Conservation (phyloP, 2,329 filamentous ascomycete genomes). For the Stachybotrys chlorohalonatus region DNA sequence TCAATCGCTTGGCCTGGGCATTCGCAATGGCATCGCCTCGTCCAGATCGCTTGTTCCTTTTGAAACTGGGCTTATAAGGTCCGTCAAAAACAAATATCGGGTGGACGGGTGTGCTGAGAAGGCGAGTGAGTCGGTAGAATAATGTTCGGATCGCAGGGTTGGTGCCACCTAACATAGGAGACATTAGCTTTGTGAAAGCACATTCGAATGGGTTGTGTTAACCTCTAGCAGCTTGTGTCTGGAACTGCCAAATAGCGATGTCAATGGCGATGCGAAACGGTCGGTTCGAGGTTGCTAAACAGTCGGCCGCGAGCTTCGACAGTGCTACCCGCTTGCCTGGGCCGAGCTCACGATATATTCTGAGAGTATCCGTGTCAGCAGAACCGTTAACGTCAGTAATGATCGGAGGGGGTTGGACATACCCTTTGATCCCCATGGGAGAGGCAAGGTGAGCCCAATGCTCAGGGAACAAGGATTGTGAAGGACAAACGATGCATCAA, state of each 20-base stretch:
- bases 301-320: constrained; percentile 70
- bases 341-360: constrained; percentile 86
- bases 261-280: constrained; percentile 87
- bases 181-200: neutral
- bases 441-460: neutral
- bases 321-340: constrained; percentile 71
- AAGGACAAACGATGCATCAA: neutral
- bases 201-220: neutral
- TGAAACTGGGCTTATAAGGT: constrained; percentile 74
- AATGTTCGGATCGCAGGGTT: constrained; percentile 88
- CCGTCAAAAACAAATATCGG: constrained; percentile 90
- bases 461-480: constrained; percentile 6
- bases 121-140: constrained; percentile 79
- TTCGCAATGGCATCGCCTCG: constrained; percentile 58
- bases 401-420: constrained; percentile 3
- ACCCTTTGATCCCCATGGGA: constrained; percentile 60
- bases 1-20: constrained; percentile 72
- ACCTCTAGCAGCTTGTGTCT: constrained; percentile 76
- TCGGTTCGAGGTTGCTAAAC: constrained; percentile 58
- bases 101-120: constrained; percentile 69
- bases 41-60: constrained; percentile 70
- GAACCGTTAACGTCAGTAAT: neutral
- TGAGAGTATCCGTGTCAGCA: constrained; percentile 24
- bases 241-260: constrained; percentile 95
- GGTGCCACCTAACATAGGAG: constrained; percentile 51